Evolutionary conservation across 495 filamentous ascomycete species (phyloP), one percentile per base, ranked within the genome.

Genomic region (Wilcoxina mikolae): DNA sequence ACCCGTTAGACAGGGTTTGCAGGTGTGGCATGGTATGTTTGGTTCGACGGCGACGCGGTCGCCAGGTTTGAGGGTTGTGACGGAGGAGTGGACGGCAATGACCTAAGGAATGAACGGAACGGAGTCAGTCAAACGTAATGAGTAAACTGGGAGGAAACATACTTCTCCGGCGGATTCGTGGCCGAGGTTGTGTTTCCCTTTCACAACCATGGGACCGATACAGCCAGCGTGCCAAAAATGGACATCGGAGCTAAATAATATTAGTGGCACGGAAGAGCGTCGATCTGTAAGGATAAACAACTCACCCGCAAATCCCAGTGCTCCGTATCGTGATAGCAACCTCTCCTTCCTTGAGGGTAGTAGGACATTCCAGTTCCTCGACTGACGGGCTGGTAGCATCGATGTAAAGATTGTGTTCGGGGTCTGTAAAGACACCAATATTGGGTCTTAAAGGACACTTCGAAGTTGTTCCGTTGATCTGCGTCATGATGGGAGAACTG

Each of bases 141-240:
- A 15, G 39, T 57, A 43, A 59, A 38, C 52, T 18, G 22, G 31
- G 9, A 11, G 26, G 15, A 15, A 35, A 3, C 9, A 35, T 56
- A 59, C 69, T 61, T 85, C 78, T 55, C 87, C 88, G 26, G 87
- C 84, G 41, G 88, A 93, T 72, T 94, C 88, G 73, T 94, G 88
- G 57, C 88, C 88, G 27, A 95, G 81, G 62, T 94, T 84, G 65
- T 94, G 88, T 65, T 85, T 82, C 59, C 77, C 81, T 51, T 75
- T 76, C 26, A 95, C 87, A 57, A 94, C 82, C 88, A 94, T 95
- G 51, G 88, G 88, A 12, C 88, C 88, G 64, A 95, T 94, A 70
- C 82, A 84, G 57, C 87, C 87, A 29, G 81, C 83, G 67, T 89
- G 87, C 88, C 87, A 94, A 76, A 95, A 95, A 71, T 94, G 88